These are phyloP conservation scores for Ceratobasidium sp. DNA, from an alignment of 1,284 basidiomycete genomes.

Conservation along the genomic window DNA sequence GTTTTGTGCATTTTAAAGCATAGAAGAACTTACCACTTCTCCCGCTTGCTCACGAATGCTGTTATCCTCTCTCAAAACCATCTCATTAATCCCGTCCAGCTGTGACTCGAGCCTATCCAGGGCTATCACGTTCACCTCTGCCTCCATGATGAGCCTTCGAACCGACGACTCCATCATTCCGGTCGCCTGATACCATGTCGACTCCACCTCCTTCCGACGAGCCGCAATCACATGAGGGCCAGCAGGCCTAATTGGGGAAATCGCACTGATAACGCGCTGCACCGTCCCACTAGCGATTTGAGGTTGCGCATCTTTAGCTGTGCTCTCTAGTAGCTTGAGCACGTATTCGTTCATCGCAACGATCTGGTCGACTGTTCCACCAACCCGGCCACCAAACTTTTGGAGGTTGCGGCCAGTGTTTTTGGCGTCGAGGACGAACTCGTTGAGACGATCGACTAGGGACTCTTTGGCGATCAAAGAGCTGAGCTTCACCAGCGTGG, in stretches of 20 bases:
- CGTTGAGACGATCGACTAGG: constrained; percentile 28
- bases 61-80: constrained; percentile 28
- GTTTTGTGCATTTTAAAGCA: background rate
- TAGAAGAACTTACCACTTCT: constrained; percentile 34
- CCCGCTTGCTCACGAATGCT: background rate
- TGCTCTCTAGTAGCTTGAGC: constrained; percentile 33
- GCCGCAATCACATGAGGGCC: background rate
- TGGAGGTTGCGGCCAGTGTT: constrained; percentile 41
- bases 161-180: constrained; percentile 33
- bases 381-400: constrained; percentile 43
- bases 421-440: constrained; percentile 40
- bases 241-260: background rate
- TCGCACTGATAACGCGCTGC: constrained; percentile 5
- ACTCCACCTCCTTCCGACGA: constrained; percentile 19
- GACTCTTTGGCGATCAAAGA: constrained; percentile 40
- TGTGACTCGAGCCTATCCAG: constrained; percentile 40
- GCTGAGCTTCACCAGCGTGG: constrained; percentile 39
- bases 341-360: constrained; percentile 43
- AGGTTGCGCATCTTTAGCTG: constrained; percentile 4
- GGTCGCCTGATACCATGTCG: constrained; percentile 32
- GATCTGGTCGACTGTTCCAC: constrained; percentile 44
- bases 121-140: constrained; percentile 33
- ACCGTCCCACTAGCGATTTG: constrained; percentile 19
- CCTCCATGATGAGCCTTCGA: constrained; percentile 39
- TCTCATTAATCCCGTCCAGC: constrained; percentile 34